These are phyloP conservation scores for Teratosphaeria nubilosa DNA, from an alignment of 2,329 filamentous ascomycete genomes.

Conservation along the genomic window DNA sequence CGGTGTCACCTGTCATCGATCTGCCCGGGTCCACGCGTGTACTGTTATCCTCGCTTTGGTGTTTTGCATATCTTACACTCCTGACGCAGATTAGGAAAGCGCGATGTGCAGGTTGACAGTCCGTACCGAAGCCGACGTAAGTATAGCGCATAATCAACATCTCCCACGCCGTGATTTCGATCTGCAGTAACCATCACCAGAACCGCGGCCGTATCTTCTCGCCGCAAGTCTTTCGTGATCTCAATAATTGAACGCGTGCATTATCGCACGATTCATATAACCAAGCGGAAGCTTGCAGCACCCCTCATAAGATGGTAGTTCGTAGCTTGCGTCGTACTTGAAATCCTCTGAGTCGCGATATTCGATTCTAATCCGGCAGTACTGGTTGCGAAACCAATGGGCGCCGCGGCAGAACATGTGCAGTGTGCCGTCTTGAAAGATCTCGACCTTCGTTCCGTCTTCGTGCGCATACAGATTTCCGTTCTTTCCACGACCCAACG, in stretches of 20 bases:
- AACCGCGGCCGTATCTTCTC: no score
- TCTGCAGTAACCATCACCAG: no score
- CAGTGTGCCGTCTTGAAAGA: not conserved
- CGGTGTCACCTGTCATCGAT: no score
- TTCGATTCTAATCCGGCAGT: not conserved
- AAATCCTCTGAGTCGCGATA: not conserved
- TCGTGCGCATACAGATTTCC: not conserved
- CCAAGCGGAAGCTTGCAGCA: not conserved
- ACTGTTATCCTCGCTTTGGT: no score
- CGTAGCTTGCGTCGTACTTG: not conserved
- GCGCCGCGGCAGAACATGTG: not conserved
- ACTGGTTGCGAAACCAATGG: not conserved
- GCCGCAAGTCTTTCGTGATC: no score
- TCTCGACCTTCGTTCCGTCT: not conserved
- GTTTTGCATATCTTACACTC: no score
- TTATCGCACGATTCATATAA: not conserved
- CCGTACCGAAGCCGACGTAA: no score
- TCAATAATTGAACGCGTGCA: not conserved
- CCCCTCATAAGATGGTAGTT: not conserved
- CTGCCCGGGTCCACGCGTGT: no score
- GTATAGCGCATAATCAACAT: no score
- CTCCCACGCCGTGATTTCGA: no score
- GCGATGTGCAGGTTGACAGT: no score
- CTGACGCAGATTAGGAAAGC: no score
- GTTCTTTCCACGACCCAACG: not conserved